Percentiles rank a stretch among this genome's conserved stretches.
Conservation (phyloP, 1,284 basidiomycete species). For the Trametes sp. region DNA sequence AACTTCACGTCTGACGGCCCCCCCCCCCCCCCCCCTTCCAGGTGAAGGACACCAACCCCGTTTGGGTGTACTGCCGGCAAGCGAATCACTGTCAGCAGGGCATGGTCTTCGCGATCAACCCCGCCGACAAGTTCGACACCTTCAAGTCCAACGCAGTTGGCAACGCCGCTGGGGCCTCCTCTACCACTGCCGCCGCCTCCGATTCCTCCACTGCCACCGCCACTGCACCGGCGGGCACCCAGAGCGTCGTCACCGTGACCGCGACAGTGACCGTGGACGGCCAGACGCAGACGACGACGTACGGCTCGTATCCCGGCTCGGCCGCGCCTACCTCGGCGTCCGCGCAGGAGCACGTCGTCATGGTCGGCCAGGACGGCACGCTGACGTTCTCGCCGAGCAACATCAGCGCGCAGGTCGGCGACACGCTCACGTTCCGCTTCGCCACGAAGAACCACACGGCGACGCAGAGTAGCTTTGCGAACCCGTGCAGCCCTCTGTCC, state of each 20-base stretch:
- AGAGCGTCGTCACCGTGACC: constrained; percentile 43
- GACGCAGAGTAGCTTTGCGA: constrained; percentile 64
- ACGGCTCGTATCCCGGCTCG: constrained; percentile 43
- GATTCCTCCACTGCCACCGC: constrained; percentile 34
- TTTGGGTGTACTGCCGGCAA: constrained; percentile 66
- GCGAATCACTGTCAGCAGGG: constrained; percentile 56
- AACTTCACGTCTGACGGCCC: constrained; percentile 50
- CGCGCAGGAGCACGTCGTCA: constrained; percentile 52
- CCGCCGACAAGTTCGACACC: constrained; percentile 56
- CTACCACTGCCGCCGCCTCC: constrained; percentile 36
- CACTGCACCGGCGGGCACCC: constrained; percentile 12
- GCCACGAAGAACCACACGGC: constrained; percentile 54
- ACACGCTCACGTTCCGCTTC: constrained; percentile 71
- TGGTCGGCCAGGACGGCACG: constrained; percentile 53
- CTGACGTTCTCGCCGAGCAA: constrained; percentile 61
- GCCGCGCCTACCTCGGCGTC: constrained; percentile 25
- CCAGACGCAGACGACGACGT: constrained; percentile 42
- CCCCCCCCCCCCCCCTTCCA: constrained; percentile 53
- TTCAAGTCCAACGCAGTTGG: constrained; percentile 61
- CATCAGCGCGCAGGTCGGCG: constrained; percentile 62
- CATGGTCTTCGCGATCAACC: constrained; percentile 74
- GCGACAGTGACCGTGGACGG: constrained; percentile 47
- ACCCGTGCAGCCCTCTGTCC: constrained; percentile 59
- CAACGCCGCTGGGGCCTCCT: constrained; percentile 34
- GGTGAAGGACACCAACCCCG: constrained; percentile 55